Evolutionary conservation across 768 basidiomycete genomes (phyloP), one percentile per base, ranked within the genome.

Genomic region (Rhodotorula diobovata): DNA sequence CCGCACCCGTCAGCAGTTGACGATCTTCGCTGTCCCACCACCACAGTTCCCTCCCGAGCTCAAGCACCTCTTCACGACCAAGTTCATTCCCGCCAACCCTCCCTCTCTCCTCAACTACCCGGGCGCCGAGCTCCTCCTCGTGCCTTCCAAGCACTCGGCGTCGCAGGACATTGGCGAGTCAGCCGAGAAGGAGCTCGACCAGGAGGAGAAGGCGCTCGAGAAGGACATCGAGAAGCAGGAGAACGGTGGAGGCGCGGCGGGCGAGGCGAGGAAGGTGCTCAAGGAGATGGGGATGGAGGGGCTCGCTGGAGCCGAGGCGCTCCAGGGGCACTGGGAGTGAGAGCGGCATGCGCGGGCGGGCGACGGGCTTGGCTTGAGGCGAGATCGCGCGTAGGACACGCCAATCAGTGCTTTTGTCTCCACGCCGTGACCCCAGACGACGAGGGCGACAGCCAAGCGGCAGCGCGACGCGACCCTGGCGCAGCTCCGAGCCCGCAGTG

Each of bases 301-400:
- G 73, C 78, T 86, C 25, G 82, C 80, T 4, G 77, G 83, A 48
- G 82, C 85, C 12, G 84, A 85, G 58, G 81, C 84, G 28, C 78
- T 88, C 37, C 79, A 85, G 68, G 86, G 87, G 7, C 73, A 83
- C 37, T 87, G 87, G 85, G 83, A 82, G 39, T 85, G 68, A 73
- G 21, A n/a, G n/a, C n/a, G n/a, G n/a, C n/a, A n/a, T n/a, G n/a
- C n/a, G n/a, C n/a, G n/a, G n/a, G n/a, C n/a, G n/a, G n/a, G n/a
- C n/a, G n/a, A n/a, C n/a, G n/a, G n/a, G n/a, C n/a, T n/a, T n/a
- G n/a, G n/a, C n/a, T n/a, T n/a, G n/a, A n/a, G n/a, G n/a, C n/a
- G n/a, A n/a, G n/a, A n/a, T n/a, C n/a, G n/a, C n/a, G n/a, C n/a
- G n/a, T n/a, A n/a, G n/a, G n/a, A n/a, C n/a, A n/a, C n/a, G n/a